Base-by-base conservation (phyloP, 176 grass and related monocot species). In the Cocos nucifera region DNA sequence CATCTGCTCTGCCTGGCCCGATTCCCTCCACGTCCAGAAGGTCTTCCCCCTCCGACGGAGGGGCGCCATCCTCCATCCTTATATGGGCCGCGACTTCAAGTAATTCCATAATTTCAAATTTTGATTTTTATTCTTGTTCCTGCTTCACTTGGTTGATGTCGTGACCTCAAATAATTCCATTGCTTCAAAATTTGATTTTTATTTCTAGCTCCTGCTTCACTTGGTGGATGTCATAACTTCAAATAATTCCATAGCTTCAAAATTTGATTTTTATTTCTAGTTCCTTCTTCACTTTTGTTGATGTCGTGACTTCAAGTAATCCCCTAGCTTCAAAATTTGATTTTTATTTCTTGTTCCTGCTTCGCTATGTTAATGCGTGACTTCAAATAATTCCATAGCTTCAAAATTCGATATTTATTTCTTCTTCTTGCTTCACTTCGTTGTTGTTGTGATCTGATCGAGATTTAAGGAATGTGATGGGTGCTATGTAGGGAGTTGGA, bases 1-100 rank as follows among this genome's bases (percentile, higher is more conserved):
- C 75, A 19, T 97, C 54, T 97, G 87, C 87, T 91, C 92, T 27
- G 87, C 92, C 15, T 97, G 92, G 92, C 92, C 87, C 10, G 81
- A 91, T 53, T 64, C 64, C 0, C 66, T 97, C 52, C 32, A 70
- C 51, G 66, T 91, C 22, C 69, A 78, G 69, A 85, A 80, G 54
- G 77, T 89, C 26, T 75, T 91, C 68, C 75, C 92, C 9, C 65
- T 85, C 48, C 63, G 32, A 3, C 75, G 53, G 15, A 73, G 50
- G 20, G 69, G 59, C 22, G 48, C 59, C 5, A 14, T 49, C 8
- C 25, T 61, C 17, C 56, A 19, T 8, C 71, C 68, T 8, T 72
- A 57, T 8, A 54, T 85, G 63, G 77, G 72, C 25, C 83, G 69
- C 19, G 49, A 85, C 22, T 88, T 88, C 63, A 63, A 24, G 92